phyloP scores from a whole-genome alignment of 495 filamentous ascomycete species.

The Penicillium verhagenii region DNA sequence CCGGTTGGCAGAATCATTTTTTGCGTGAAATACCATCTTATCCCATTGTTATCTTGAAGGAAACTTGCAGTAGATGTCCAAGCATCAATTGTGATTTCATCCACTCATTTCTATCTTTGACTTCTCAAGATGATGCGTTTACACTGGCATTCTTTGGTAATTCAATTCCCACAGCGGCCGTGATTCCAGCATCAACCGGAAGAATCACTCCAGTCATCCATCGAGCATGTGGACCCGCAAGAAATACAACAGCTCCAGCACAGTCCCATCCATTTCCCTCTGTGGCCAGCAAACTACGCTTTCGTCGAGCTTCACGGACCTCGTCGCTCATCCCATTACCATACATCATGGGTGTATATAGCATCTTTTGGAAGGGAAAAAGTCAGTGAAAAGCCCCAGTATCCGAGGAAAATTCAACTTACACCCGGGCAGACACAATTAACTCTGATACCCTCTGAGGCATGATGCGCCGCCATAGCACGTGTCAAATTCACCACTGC shows the following conservation, averaged over 20 bases:
- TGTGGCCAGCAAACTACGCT: slow-evolving; percentile 50
- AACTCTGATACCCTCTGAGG: slow-evolving; percentile 49
- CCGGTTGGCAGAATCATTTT: too few relatives aligned
- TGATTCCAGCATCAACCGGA: slow-evolving; percentile 51
- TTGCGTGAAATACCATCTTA: too few relatives aligned
- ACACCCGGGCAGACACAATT: slow-evolving; percentile 60
- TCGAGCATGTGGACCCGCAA: slow-evolving; percentile 45
- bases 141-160: slow-evolving; percentile 29
- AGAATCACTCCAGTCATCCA: slow-evolving; percentile 52
- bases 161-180: slow-evolving; percentile 34
- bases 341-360: slow-evolving; percentile 63
- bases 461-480: slow-evolving; percentile 60
- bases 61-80: neutral
- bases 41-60: neutral
- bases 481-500: slow-evolving; percentile 59
- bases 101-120: too few relatives aligned
- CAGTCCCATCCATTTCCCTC: slow-evolving; percentile 58
- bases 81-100: too few relatives aligned
- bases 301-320: slow-evolving; percentile 42
- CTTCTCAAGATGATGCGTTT: slow-evolving; percentile 18
- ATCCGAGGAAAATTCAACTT: neutral
- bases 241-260: slow-evolving; percentile 35
- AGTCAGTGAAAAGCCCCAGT: neutral
- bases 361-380: slow-evolving; percentile 39
- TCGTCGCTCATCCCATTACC: slow-evolving; percentile 50